Evolutionary conservation across 768 basidiomycete genomes (phyloP), one percentile per base, ranked within the genome.

Genomic region (Gloeophyllum trabeum): DNA sequence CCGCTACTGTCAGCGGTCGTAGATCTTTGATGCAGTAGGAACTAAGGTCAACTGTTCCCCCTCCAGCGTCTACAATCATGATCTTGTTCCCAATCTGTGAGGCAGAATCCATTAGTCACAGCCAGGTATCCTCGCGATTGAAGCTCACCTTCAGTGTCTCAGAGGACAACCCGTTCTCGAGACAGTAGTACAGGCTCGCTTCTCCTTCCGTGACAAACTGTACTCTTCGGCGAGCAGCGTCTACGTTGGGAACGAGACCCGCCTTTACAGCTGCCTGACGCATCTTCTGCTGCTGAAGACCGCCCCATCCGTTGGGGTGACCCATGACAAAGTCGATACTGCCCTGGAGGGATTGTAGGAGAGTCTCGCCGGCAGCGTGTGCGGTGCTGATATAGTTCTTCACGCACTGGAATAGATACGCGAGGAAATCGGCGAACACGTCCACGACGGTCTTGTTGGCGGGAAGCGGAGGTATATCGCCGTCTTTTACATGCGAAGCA

Each of bases 291-390:
- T 60, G 60, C 2, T 60, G 60, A 3, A 35, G 20, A 10, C 51
- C 56, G 23, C 60, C 60, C 58, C 58, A 60, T 26, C 36, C 58
- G 22, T 60, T 60, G 18, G 58, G 58, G 44, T 58, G 56, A 1
- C 55, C 52, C 4, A 58, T 43, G 3, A 60, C 42, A 22, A 56
- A 52, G 12, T 55, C 50, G 12, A 50, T 52, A 6, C 37, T 46
- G 16, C 42, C 44, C 37, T 50, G 42, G 10, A 60, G 6, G 2
- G 56, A 51, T n/a, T 13, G 40, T 58, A 57, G 59, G 39, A 60
- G 38, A 0, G 25, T 39, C 35, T 24, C 16, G 7, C 55, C 55
- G 14, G 16, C 23, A 10, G 18, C 36, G 22, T 61, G 50, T 4
- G 53, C 38, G 39, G 49, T 52, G 19, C 39, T 40, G 25, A 60